Evolutionary conservation across 441 rosid genomes (phyloP).

Genomic region (Metrosideros polymorpha): DNA sequence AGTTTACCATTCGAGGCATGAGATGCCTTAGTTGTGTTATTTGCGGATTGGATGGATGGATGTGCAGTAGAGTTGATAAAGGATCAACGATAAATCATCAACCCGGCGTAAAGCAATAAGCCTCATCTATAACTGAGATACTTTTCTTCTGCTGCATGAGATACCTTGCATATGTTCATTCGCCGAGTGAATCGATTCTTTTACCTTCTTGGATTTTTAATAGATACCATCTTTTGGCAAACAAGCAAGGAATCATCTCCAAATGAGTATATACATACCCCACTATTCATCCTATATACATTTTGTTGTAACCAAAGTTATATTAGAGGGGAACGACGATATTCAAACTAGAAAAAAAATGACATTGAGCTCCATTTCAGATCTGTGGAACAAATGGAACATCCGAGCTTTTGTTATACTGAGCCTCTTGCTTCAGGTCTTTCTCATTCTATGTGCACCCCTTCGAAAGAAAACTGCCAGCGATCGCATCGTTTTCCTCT

Average conservation of each 20-base stretch:
- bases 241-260: not conserved
- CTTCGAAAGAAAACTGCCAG: not conserved
- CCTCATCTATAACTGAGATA: not conserved
- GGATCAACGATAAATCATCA: too few relatives aligned
- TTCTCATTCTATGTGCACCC: not conserved
- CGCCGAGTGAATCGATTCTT: too few relatives aligned
- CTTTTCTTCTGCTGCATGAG: not conserved
- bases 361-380: rapidly evolving
- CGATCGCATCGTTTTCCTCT: not conserved
- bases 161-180: too few relatives aligned
- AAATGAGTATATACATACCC: too few relatives aligned
- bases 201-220: too few relatives aligned
- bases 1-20: too few relatives aligned
- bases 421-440: not conserved
- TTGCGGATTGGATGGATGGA: too few relatives aligned
- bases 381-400: not conserved
- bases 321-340: not conserved
- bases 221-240: rapidly evolving
- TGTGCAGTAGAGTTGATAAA: too few relatives aligned
- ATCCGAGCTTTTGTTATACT: not conserved
- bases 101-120: too few relatives aligned
- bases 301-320: not conserved
- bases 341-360: not conserved
- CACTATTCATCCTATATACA: not conserved
- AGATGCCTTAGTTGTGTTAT: too few relatives aligned